These are phyloP conservation scores for Ceratobasidium sp. DNA, from an alignment of 1,284 basidiomycete genomes.

Conservation along the genomic window DNA sequence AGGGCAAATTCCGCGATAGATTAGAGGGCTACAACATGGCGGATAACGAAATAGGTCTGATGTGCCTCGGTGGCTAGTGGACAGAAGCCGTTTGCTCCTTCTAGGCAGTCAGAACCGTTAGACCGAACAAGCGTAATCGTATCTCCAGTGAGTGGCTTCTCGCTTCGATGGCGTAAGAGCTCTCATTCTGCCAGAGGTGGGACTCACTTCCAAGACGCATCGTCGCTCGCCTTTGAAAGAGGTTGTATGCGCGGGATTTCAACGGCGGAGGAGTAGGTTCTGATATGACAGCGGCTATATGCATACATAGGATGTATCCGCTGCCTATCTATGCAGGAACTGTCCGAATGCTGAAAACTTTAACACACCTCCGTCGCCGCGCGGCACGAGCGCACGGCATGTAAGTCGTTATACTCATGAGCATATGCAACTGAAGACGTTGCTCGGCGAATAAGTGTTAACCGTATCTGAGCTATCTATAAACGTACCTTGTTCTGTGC, in stretches of 20 bases:
- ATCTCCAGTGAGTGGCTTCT: background rate
- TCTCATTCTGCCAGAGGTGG: background rate
- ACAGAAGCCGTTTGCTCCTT: background rate
- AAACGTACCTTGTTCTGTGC: background rate
- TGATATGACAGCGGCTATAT: background rate
- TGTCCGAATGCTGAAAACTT: background rate
- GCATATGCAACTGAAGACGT: constrained; percentile 14
- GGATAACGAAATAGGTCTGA: constrained; percentile 7
- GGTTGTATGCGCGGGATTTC: background rate
- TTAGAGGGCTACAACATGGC: background rate
- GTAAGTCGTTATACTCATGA: background rate
- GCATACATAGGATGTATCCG: background rate
- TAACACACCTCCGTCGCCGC: constrained; percentile 1
- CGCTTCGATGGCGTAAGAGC: background rate
- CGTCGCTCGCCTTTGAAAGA: constrained; percentile 3
- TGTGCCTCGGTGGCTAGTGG: background rate
- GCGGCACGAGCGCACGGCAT: background rate
- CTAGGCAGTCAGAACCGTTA: background rate
- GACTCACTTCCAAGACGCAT: background rate
- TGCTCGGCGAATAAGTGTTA: background rate
- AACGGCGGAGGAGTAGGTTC: background rate
- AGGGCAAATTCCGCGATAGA: constrained; percentile 16
- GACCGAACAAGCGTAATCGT: constrained; percentile 13
- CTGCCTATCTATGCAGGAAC: background rate
- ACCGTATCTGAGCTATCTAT: background rate